Conservation (phyloP, 768 basidiomycete genomes). For the Psilocybe azurescens region DNA sequence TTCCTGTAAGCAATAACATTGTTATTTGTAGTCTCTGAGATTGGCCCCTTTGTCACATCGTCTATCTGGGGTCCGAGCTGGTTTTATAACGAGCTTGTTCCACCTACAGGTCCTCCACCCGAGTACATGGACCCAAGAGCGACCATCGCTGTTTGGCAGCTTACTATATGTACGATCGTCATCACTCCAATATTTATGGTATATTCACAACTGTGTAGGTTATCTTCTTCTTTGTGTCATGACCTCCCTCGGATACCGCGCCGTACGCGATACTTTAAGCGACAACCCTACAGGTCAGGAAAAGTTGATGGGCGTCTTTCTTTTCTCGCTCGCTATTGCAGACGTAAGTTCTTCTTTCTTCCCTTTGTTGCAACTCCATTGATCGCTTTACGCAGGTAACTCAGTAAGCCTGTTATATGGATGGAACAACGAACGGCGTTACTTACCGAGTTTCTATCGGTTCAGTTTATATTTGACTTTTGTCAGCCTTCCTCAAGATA, state of each 20-base stretch:
- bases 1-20: background rate
- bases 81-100: conserved; percentile 66
- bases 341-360: conserved; percentile 39
- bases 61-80: conserved; percentile 58
- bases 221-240: conserved; percentile 69
- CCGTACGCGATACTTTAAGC: conserved; percentile 62
- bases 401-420: conserved; percentile 6
- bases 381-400: conserved; percentile 9
- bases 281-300: conserved; percentile 68
- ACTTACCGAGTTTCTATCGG: background rate
- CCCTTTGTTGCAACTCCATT: background rate
- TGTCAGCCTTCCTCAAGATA: conserved; percentile 54
- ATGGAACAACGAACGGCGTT: no score
- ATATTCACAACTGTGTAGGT: conserved; percentile 39
- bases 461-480: conserved; percentile 60
- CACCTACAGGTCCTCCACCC: conserved; percentile 34
- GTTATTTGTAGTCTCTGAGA: conserved; percentile 47
- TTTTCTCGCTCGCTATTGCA: conserved; percentile 68
- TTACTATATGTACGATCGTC: conserved; percentile 55
- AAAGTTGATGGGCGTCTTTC: conserved; percentile 64
- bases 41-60: conserved; percentile 52
- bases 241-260: conserved; percentile 70
- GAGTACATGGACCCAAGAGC: conserved; percentile 47
- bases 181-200: background rate
- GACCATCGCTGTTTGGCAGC: conserved; percentile 63